phyloP scores from a whole-genome alignment of 2,329 filamentous ascomycete species.

The Elsinoe ampelina region DNA sequence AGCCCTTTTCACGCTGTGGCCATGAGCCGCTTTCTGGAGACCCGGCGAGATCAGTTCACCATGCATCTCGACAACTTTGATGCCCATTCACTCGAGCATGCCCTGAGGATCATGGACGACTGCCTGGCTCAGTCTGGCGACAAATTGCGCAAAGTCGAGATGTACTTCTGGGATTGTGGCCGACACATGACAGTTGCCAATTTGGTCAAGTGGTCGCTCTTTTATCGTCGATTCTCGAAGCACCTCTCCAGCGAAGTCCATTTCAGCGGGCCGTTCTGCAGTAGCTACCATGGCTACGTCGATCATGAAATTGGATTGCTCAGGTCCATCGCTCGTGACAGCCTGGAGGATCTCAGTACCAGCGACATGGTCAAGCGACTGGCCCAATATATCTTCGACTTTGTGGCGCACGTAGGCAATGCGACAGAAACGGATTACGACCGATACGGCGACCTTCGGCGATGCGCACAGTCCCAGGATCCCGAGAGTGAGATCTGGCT shows the following conservation, averaged over 20 bases:
- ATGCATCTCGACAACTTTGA: conserved; percentile 5
- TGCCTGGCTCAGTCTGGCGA: not conserved
- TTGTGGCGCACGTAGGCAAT: not conserved
- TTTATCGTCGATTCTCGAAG: not conserved
- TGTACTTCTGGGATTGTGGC: not conserved
- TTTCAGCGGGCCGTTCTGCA: too few relatives aligned
- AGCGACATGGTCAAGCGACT: not conserved
- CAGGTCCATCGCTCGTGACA: not conserved
- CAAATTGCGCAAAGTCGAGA: not conserved
- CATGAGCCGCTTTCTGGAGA: not conserved
- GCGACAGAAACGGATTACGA: not conserved
- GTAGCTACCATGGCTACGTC: not conserved
- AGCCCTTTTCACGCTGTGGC: not conserved
- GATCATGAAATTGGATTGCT: not conserved
- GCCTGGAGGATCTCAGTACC: not conserved
- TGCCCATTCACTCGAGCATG: conserved; percentile 1
- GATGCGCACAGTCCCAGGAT: not conserved
- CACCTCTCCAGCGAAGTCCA: not conserved
- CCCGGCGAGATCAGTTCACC: not conserved
- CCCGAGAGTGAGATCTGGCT: not conserved
- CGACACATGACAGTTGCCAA: not conserved
- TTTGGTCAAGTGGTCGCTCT: conserved; percentile 3
- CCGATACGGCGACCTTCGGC: not conserved
- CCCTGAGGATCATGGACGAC: not conserved
- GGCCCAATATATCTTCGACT: not conserved